Base-by-base conservation (phyloP, 1,284 basidiomycete genomes). In the Marasmius fiardii region DNA sequence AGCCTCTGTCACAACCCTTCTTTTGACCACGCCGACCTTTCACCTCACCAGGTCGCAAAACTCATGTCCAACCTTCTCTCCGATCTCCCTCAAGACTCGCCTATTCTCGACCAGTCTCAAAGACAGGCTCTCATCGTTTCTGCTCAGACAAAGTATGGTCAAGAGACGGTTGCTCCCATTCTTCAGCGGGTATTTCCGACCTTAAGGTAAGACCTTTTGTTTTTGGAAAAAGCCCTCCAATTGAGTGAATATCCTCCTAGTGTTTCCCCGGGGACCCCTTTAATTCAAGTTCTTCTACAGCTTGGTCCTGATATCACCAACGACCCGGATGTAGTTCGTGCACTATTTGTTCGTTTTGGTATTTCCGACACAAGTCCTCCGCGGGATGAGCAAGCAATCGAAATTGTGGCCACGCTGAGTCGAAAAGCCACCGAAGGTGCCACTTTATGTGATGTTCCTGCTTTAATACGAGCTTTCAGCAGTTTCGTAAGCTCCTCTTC, bases 11-110 rank as follows among this genome's bases (percentile, higher is more conserved):
- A 90, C 60, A 83, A 82, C 53, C 87, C 88, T 12, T 84, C 83
- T 23, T 90, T 91, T 64, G 89, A 94, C 69, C 82, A 90, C 63
- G 85, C 85, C 39, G 91, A 93, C 69, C 75, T 93, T 55, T 81
- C 81, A 24, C 85, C 86, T 18, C 78, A 79, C 53, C 90, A 93
- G 65, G 76, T 90, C 55, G 82, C 85, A 57, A 90, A 90, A 71
- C 76, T 95, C 63, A 81, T 94, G 73, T 78, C 86, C 53, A 90
- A 92, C 68, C 77, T 95, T 57, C 79, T 95, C 59, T 86, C 81
- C 37, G 84, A 89, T 65, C 74, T 82, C 10, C 78, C 81, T 12
- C 68, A 75, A 44, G 90, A 92, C 61, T 71, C 80, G 18, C 86
- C 89, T 47, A 72, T 87, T 37, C 70, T 93, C 58, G 90, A 91